Conservation (phyloP, 2,329 filamentous ascomycete genomes). For the Alternaria novae-zelandiae region DNA sequence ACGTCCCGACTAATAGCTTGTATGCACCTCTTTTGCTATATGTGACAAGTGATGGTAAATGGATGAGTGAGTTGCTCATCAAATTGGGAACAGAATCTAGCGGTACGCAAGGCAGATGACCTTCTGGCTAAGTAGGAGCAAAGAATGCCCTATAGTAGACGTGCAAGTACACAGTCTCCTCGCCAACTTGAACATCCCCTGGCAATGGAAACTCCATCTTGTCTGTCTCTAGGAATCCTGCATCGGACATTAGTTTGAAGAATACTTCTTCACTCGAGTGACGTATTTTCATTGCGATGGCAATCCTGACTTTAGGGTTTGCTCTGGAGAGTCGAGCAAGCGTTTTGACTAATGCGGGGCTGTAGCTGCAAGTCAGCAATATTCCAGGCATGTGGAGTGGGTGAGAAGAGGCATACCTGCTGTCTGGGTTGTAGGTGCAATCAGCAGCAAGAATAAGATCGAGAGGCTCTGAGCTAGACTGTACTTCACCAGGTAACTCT, state of each 20-base stretch:
- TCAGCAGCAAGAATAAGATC: conserved; percentile 71
- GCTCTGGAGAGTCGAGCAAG: conserved; percentile 56
- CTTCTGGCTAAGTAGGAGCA: not conserved
- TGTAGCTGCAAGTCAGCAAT: conserved; percentile 21
- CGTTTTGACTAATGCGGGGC: conserved; percentile 67
- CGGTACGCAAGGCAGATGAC: not conserved
- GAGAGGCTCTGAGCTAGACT: conserved; percentile 37
- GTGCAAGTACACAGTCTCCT: conserved; percentile 36
- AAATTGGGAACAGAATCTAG: not conserved
- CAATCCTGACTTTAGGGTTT: conserved; percentile 59
- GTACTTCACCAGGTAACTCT: conserved; percentile 49
- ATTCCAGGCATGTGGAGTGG: not conserved
- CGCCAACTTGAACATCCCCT: conserved; percentile 32
- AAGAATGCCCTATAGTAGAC: conserved; percentile 16
- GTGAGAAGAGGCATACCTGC: conserved; percentile 40
- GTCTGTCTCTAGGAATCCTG: conserved; percentile 31
- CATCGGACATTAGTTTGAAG: conserved; percentile 60
- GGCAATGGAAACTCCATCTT: conserved; percentile 27
- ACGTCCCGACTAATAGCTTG: not conserved
- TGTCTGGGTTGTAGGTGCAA: conserved; percentile 76
- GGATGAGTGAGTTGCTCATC: not conserved
- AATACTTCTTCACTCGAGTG: conserved; percentile 71
- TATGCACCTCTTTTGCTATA: not conserved
- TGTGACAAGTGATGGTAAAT: not conserved
- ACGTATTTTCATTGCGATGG: conserved; percentile 70